These are phyloP conservation scores for Hymenoscyphus albidus DNA, from an alignment of 2,329 filamentous ascomycete genomes.

Conservation along the genomic window DNA sequence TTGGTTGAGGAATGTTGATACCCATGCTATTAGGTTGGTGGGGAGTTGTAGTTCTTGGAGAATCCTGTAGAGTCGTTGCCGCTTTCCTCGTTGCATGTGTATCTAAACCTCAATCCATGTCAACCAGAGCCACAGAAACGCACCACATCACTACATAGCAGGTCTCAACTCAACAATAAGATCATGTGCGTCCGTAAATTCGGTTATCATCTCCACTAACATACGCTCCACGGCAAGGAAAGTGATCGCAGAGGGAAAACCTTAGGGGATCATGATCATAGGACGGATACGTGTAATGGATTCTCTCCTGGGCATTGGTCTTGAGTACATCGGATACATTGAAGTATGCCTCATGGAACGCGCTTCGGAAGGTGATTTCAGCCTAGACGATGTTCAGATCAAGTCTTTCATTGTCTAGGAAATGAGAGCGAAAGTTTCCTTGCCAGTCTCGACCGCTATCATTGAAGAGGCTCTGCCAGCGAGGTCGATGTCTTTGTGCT, in stretches of 20 bases:
- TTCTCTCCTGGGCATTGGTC: not conserved
- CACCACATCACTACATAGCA: not conserved
- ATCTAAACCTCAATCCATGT: not conserved
- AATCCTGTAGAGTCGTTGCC: too few species aligned
- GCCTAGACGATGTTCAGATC: not conserved
- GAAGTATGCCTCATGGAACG: not conserved
- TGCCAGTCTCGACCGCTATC: not conserved
- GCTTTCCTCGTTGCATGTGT: not conserved
- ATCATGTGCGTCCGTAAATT: not conserved
- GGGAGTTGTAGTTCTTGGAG: too few species aligned
- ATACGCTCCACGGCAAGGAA: not conserved
- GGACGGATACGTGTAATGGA: not conserved
- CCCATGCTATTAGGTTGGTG: too few species aligned
- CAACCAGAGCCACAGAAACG: not conserved
- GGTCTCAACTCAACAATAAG: not conserved
- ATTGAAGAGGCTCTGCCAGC: not conserved
- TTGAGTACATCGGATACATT: not conserved
- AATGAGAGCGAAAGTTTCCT: not conserved
- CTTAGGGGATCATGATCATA: not conserved
- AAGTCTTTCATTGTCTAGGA: not conserved
- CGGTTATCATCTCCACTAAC: not conserved
- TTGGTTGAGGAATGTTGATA: too few species aligned
- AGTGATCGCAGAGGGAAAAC: not conserved
- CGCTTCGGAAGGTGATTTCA: not conserved
- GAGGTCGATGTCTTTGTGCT: not conserved